Base-by-base conservation (phyloP, 768 basidiomycete genomes). In the Agrocybe chaxingu region DNA sequence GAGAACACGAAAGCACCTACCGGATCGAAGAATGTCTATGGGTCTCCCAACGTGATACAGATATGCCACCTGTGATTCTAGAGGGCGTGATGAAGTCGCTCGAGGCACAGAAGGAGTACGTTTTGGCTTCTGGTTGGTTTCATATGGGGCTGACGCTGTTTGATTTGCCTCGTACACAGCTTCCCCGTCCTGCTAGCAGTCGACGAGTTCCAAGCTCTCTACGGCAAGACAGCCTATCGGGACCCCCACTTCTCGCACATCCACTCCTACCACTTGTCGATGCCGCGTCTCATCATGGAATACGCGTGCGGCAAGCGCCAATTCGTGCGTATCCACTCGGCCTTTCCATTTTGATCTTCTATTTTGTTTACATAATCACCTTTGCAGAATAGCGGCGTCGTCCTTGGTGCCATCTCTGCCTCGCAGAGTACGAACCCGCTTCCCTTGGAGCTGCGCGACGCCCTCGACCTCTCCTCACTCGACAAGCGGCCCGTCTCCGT, bases 181-280 rank as follows among this genome's bases (percentile, higher is more conserved):
- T 71, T 75, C 59, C 92, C 92, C 0, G 87, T 96, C 2, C 63
- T 97, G 5, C 70, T 95, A 30, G 93, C 92, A 0, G 73, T 95
- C 1, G 94, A 97, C 56, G 93, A 96, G 58, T 82, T 91, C 64
- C 94, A 96, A 64, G 77, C 90, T 0, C 66, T 97, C 19, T 92
- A 89, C 60, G 73, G 79, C 61, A 69, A 73, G 41, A 81, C 87
- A 0, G 61, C 70, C 24, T 95, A 95, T 68, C 80, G 82, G 19
- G 84, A 90, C 50, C 87, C 88, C 9, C 81, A 84, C 38, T 91
- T 84, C 66, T 70, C 73, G 6, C 61, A 71, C 8, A 81, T 96
- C 47, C 80, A 84, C 50, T 73, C 90, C 0, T 89, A 86, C 58
- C 87, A 95, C 58, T 73, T 97, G 5, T 85, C 89, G 3, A 66